Evolutionary conservation across 176 grass and related monocot genomes (phyloP), one percentile per base, ranked within the genome.

Genomic region (Tuctoria greenei): DNA sequence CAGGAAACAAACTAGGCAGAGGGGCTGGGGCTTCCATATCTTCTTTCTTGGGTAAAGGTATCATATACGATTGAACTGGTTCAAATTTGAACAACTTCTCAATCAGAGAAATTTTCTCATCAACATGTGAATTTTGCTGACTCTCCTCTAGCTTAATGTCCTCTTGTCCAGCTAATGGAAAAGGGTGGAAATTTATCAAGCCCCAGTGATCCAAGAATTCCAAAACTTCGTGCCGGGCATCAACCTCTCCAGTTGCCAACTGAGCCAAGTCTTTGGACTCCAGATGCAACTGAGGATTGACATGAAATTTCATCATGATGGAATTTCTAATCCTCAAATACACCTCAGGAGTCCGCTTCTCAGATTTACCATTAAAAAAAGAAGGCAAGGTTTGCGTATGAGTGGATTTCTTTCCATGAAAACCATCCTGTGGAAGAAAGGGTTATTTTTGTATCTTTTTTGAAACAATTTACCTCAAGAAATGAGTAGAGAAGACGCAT

Each of bases 141-240:
- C 72, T 73, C 77, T 89, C 87, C 67, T 98, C 89, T 72, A 79
- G 70, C 61, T 84, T 92, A 69, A 44, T 82, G 82, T 85, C 85
- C 68, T 90, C 91, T 46, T 76, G 68, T 50, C 23, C 80, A 79
- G 79, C 72, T 57, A 84, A 82, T 49, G 79, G 89, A 69, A 98
- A 93, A 74, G 95, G 95, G 64, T 97, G 95, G 66, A 97, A 97
- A 86, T 97, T 97, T 74, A 97, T 93, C 55, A 97, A 77, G 45
- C 93, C 93, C 93, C 93, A 97, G 50, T 97, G 88, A 72, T 97
- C 90, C 82, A 97, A 88, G 66, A 97, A 97, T 26, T 93, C 90
- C 69, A 93, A 72, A 17, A 93, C 40, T 82, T 80, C 88, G 67
- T 82, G 73, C 51, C 68, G 73, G 27, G 77, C 81, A 75, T 89